These are phyloP conservation scores for Houttuynia cordata DNA, from an alignment of 164 flowering plant species.

Conservation along the genomic window DNA sequence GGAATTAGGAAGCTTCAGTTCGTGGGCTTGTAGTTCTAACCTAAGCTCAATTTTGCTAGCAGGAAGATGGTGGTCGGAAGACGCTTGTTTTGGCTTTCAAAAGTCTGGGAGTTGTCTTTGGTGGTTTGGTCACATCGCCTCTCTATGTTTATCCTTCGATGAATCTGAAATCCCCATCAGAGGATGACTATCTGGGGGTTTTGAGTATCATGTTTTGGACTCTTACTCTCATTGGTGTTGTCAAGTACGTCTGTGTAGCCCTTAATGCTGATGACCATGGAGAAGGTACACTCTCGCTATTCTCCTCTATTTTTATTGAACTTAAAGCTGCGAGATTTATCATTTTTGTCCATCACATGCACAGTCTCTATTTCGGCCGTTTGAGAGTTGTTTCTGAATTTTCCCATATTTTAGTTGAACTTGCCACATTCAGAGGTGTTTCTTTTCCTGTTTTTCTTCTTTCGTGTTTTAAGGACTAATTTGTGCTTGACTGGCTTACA, in stretches of 20 bases:
- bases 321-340: neutral
- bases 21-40: neutral
- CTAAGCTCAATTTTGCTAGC: neutral
- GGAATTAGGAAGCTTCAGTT: neutral
- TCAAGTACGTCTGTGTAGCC: conserved; percentile 59
- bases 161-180: conserved; percentile 56
- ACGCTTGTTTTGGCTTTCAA: conserved; percentile 48
- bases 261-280: conserved; percentile 79
- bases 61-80: conserved; percentile 10
- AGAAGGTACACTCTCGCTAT: conserved; percentile 41
- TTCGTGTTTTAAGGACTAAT: too few species aligned
- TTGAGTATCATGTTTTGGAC: conserved; percentile 82
- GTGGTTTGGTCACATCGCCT: conserved; percentile 80
- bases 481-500: too few species aligned
- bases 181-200: conserved; percentile 62
- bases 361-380: too few species aligned
- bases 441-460: too few species aligned
- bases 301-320: neutral
- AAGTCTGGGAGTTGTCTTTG: conserved; percentile 76
- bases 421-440: too few species aligned
- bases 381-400: too few species aligned
- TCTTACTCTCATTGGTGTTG: conserved; percentile 64
- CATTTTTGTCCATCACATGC: neutral
- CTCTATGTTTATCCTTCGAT: conserved; percentile 80
- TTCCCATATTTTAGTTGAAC: too few species aligned